Conservation (phyloP, 1,284 basidiomycete genomes). For the Microbotryomycetes sp. region DNA sequence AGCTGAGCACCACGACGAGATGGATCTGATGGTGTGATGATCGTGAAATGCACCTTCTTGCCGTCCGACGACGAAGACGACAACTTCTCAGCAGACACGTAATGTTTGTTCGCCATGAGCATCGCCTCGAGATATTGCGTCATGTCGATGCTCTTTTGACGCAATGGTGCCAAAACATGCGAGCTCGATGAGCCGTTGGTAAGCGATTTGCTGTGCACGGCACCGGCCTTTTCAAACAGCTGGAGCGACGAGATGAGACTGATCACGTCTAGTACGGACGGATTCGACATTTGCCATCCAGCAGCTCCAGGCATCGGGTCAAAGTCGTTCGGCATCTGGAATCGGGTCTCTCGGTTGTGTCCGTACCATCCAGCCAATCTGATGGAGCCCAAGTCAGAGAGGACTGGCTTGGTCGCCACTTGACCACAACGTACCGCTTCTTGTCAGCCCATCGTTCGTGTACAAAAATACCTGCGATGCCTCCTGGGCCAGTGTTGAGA, state of each 20-base stretch:
- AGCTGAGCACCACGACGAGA: constrained; percentile 72
- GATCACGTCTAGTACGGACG: constrained; percentile 68
- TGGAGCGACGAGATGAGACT: constrained; percentile 73
- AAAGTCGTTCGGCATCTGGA: constrained; percentile 80
- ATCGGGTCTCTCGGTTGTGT: constrained; percentile 76
- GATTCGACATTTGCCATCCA: constrained; percentile 93
- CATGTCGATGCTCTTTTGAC: constrained; percentile 61
- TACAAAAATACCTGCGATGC: constrained; percentile 85
- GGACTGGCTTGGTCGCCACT: background rate
- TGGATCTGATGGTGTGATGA: constrained; percentile 69
- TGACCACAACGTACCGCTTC: constrained; percentile 10
- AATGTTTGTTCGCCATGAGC: constrained; percentile 57
- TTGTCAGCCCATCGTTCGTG: constrained; percentile 60
- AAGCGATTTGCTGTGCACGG: background rate
- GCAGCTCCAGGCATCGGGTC: constrained; percentile 79
- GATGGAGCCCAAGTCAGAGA: background rate
- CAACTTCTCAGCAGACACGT: constrained; percentile 33
- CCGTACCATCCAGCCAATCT: constrained; percentile 98
- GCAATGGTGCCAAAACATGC: constrained; percentile 51
- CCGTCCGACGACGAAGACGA: constrained; percentile 38
- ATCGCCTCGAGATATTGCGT: constrained; percentile 64
- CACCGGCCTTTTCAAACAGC: constrained; percentile 64
- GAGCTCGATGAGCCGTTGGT: constrained; percentile 12
- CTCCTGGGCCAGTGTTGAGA: constrained; percentile 89
- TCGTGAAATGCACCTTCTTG: constrained; percentile 54